These are phyloP conservation scores for Russula sp. DNA, from an alignment of 768 basidiomycete genomes.

Conservation along the genomic window DNA sequence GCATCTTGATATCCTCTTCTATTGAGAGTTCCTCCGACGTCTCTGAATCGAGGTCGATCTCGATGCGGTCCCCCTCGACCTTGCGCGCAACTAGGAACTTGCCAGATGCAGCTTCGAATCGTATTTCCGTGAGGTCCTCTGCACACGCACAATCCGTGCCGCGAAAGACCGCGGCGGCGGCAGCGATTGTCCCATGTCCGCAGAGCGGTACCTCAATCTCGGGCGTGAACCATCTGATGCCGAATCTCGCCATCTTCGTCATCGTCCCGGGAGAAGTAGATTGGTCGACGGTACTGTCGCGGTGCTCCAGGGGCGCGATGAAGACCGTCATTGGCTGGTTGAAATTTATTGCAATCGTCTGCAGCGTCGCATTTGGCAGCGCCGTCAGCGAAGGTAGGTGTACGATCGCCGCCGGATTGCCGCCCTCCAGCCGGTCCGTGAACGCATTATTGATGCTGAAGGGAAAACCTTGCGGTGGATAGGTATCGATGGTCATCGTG, in stretches of 20 bases:
- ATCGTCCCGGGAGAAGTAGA: neutral
- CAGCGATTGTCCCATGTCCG: constrained; percentile 39
- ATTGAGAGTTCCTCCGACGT: neutral
- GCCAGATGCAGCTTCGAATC: constrained; percentile 15
- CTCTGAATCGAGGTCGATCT: constrained; percentile 27
- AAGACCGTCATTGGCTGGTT: constrained; percentile 33
- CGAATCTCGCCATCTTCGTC: constrained; percentile 15
- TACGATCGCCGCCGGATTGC: constrained; percentile 39
- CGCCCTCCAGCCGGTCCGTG: constrained; percentile 33
- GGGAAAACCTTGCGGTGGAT: constrained; percentile 8
- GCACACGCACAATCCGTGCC: neutral
- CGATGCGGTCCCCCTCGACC: constrained; percentile 20
- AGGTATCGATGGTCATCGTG: constrained; percentile 7
- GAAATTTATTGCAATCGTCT: constrained; percentile 30
- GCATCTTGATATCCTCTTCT: constrained; percentile 20
- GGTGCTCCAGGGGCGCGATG: constrained; percentile 11
- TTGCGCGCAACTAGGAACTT: constrained; percentile 11
- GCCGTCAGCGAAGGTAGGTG: constrained; percentile 28
- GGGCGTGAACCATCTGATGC: constrained; percentile 37
- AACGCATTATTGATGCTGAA: constrained; percentile 39
- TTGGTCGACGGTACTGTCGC: neutral
- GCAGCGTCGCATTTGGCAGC: constrained; percentile 28
- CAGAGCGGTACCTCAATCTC: constrained; percentile 34
- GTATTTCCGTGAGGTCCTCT: constrained; percentile 4
- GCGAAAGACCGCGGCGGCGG: constrained; percentile 26